Percentiles rank a stretch among this genome's conserved stretches.
Conservation (phyloP, 2,329 filamentous ascomycete genomes). For the Fonsecaea pedrosoi region DNA sequence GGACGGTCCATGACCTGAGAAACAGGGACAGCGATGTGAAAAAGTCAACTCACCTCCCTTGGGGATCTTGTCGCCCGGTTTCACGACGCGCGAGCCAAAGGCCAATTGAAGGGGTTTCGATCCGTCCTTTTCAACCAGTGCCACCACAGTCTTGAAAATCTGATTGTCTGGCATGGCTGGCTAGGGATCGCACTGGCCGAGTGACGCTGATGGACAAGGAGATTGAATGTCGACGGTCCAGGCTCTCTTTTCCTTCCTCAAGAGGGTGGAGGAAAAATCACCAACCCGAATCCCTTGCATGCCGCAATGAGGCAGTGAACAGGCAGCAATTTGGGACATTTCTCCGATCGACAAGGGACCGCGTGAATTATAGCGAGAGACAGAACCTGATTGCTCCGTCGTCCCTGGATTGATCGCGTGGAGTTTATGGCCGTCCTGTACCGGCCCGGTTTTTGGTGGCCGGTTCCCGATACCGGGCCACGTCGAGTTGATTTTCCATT, state of each 20-base stretch:
- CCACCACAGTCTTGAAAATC: constrained; percentile 6
- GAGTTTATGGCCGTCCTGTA: constrained; percentile 2
- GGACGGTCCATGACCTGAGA: too few species aligned
- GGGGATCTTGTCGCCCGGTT: constrained; percentile 18
- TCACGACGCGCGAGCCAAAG: constrained; percentile 5
- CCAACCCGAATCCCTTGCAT: too few species aligned
- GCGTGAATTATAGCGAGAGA: not conserved
- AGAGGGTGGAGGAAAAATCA: too few species aligned
- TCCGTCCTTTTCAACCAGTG: constrained; percentile 12
- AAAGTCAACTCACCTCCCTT: constrained; percentile 20
- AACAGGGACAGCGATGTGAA: too few species aligned
- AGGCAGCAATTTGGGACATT: not conserved
- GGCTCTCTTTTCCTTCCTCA: not conserved
- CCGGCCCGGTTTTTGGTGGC: constrained; percentile 13
- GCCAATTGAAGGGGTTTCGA: constrained; percentile 7
- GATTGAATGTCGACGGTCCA: not conserved
- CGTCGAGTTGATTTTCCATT: not conserved
- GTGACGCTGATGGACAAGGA: too few species aligned
- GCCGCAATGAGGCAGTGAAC: not conserved
- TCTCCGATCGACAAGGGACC: not conserved
- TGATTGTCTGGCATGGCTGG: constrained; percentile 12
- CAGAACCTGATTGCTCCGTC: not conserved
- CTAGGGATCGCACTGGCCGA: too few species aligned
- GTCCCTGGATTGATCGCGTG: not conserved
- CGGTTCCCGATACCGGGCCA: not conserved